phyloP scores from a whole-genome alignment of 345 rosid species.

The Clausena lansium region DNA sequence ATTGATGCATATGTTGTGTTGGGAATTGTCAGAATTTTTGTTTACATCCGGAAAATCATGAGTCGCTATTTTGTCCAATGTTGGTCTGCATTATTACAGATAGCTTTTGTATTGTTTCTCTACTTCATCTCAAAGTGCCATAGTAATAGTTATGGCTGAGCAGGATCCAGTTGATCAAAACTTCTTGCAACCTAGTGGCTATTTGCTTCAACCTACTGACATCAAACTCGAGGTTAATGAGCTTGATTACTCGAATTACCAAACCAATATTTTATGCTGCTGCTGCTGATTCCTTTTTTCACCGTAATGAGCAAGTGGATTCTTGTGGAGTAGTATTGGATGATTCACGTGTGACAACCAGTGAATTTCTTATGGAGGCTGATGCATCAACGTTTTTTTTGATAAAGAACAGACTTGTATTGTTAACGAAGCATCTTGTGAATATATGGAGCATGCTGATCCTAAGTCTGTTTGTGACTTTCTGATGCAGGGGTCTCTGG shows the following conservation, averaged over 20 bases:
- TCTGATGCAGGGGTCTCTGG: constrained; percentile 21
- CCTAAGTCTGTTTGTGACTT: constrained; percentile 11
- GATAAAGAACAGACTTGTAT: constrained; percentile 29
- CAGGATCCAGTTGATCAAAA: constrained; percentile 3
- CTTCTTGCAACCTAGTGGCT: constrained; percentile 14
- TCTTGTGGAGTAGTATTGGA: constrained; percentile 8
- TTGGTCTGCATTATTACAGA: background rate
- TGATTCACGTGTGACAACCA: constrained; percentile 22
- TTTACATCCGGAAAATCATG: background rate
- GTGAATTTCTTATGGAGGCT: constrained; percentile 11
- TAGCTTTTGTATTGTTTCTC: background rate
- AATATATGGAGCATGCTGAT: constrained; percentile 25
- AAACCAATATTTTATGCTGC: constrained; percentile 10
- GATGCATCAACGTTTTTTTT: constrained; percentile 10
- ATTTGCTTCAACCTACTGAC: constrained; percentile 20
- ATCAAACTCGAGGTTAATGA: constrained; percentile 46
- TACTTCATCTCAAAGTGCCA: constrained; percentile 20
- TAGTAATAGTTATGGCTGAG: constrained; percentile 19
- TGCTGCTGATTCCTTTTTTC: constrained; percentile 23
- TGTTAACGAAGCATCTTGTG: constrained; percentile 18
- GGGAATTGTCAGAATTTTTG: background rate
- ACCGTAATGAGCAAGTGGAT: constrained; percentile 21
- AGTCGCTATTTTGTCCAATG: background rate
- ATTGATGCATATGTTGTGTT: background rate
- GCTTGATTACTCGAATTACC: constrained; percentile 29